Evolutionary conservation across 352 stramenopile species (phyloP).

Genomic region (Saprolegnia diclina): DNA sequence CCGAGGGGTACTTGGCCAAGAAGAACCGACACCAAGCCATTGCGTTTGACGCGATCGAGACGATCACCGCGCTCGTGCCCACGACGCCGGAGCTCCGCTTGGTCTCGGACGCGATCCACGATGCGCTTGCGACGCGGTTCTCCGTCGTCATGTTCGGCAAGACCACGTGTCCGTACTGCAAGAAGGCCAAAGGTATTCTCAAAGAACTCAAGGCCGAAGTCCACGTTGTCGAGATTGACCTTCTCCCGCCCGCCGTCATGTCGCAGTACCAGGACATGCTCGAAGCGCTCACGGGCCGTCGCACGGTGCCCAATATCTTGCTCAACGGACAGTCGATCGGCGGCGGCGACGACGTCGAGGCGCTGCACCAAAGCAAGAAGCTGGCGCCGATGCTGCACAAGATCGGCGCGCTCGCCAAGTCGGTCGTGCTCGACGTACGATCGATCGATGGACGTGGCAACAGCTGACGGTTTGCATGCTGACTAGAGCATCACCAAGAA

Average conservation of each 20-base stretch:
- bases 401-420: conserved; percentile 56
- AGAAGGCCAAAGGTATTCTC: conserved; percentile 81
- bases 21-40: conserved; percentile 60
- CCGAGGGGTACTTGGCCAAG: conserved; percentile 54
- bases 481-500: conserved; percentile 66
- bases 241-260: conserved; percentile 14
- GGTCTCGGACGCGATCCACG: conserved; percentile 66
- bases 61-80: conserved; percentile 50
- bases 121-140: conserved; percentile 68
- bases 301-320: conserved; percentile 94
- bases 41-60: conserved; percentile 64
- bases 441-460: conserved; percentile 33
- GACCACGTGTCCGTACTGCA: conserved; percentile 90
- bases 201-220: conserved; percentile 45
- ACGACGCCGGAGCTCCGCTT: conserved; percentile 45
- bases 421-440: conserved; percentile 47
- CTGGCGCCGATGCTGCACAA: conserved; percentile 84
- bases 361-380: conserved; percentile 69
- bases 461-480: conserved; percentile 21
- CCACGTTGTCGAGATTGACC: conserved; percentile 31
- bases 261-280: conserved; percentile 40
- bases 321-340: conserved; percentile 91
- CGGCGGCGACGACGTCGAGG: conserved; percentile 90
- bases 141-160: conserved; percentile 93
- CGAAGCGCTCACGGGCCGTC: conserved; percentile 82